phyloP scores from a whole-genome alignment of 306 rosid species.

The Astragalus membranaceus region DNA sequence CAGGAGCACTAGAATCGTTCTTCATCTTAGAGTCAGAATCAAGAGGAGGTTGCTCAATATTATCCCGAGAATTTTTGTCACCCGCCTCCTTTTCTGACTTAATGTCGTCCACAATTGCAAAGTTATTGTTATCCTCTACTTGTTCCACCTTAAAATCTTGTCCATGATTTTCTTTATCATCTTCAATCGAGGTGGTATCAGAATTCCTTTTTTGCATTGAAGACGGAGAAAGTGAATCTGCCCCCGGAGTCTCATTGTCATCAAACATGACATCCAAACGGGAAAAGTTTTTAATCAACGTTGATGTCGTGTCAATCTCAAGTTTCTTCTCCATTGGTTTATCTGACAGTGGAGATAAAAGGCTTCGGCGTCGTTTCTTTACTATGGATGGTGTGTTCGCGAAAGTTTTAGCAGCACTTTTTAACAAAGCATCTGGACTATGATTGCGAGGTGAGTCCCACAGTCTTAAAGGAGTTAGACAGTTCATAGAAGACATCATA shows the following conservation, averaged over 20 bases:
- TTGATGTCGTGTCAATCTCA: slow-evolving; percentile 58
- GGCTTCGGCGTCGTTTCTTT: slow-evolving; percentile 79
- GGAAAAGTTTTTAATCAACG: slow-evolving; percentile 56
- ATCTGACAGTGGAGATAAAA: slow-evolving; percentile 86
- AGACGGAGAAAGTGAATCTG: slow-evolving; percentile 30
- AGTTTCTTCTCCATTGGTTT: slow-evolving; percentile 70
- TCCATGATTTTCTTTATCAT: slow-evolving; percentile 52
- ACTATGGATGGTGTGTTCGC: slow-evolving; percentile 79
- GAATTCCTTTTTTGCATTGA: slow-evolving; percentile 28
- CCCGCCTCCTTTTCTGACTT: slow-evolving; percentile 21
- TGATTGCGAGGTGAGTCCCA: slow-evolving; percentile 81
- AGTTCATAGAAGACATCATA: slow-evolving; percentile 85
- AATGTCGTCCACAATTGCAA: slow-evolving; percentile 17
- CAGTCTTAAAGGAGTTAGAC: slow-evolving; percentile 80
- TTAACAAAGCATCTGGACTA: slow-evolving; percentile 80
- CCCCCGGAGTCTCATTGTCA: slow-evolving; percentile 39
- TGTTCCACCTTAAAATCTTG: slow-evolving; percentile 19
- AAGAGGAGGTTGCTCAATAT: slow-evolving; percentile 23
- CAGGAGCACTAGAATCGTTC: slow-evolving; percentile 24
- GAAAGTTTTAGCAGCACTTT: slow-evolving; percentile 90
- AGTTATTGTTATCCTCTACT: slow-evolving; percentile 23
- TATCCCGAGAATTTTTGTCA: slow-evolving; percentile 33
- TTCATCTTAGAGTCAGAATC: slow-evolving; percentile 26
- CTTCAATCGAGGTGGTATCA: slow-evolving; percentile 25
- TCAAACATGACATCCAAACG: slow-evolving; percentile 82